These are phyloP conservation scores for Endotrypanum monterogeii DNA, from an alignment of 208 protist species.

Conservation along the genomic window DNA sequence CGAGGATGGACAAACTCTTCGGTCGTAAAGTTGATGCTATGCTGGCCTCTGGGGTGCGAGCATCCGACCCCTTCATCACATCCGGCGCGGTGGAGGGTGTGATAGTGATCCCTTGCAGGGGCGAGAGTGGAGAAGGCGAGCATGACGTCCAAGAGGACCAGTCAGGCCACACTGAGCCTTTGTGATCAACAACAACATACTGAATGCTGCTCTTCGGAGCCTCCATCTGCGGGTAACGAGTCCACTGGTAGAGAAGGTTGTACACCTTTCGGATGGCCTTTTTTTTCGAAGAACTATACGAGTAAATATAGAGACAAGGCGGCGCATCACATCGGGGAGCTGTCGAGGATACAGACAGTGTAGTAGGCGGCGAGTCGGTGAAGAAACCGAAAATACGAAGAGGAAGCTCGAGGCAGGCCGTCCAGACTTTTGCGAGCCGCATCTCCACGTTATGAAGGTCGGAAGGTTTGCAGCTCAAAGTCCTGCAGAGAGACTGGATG, in stretches of 20 bases:
- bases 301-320: not conserved
- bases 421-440: slow-evolving; percentile 3
- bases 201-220: not conserved
- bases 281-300: not conserved
- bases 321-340: not conserved
- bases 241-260: slow-evolving; percentile 6
- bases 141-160: not conserved
- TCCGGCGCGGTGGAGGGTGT: not conserved
- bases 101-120: not conserved
- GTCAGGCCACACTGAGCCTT: not conserved
- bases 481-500: slow-evolving; percentile 6
- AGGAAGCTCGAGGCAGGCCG: slow-evolving; percentile 8
- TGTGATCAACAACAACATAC: not conserved
- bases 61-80: not conserved
- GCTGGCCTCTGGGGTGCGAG: not conserved
- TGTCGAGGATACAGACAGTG: not conserved
- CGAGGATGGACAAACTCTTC: slow-evolving; percentile 8
- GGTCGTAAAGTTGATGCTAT: not conserved
- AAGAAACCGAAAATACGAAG: slow-evolving; percentile 6
- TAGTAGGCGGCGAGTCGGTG: too few species aligned
- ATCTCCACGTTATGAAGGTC: slow-evolving; percentile 4
- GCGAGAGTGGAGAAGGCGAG: not conserved
- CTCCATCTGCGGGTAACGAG: slow-evolving; percentile 5
- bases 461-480: slow-evolving; percentile 1
- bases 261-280: slow-evolving; percentile 3